phyloP scores from a whole-genome alignment of 768 basidiomycete species.

The Russula lepida region DNA sequence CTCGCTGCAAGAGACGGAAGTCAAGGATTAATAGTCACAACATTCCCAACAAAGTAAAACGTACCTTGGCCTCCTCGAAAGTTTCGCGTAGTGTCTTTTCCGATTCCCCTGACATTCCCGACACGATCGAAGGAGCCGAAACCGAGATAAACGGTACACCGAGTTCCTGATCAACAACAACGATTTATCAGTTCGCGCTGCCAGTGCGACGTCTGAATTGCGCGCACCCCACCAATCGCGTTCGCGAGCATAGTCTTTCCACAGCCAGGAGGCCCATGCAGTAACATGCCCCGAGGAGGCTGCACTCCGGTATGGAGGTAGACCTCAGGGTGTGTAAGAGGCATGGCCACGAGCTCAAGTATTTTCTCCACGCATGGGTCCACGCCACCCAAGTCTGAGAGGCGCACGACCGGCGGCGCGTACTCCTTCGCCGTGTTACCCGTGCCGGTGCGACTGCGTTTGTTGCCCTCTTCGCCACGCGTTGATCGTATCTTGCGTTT shows the following conservation, averaged over 20 bases:
- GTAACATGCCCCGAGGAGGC: constrained; percentile 82
- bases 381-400: constrained; percentile 85
- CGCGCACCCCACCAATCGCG: constrained; percentile 86
- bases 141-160: constrained; percentile 89
- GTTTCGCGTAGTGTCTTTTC: constrained; percentile 95
- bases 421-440: constrained; percentile 50
- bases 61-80: constrained; percentile 93
- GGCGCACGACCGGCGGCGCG: constrained; percentile 61
- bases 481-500: constrained; percentile 60
- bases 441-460: constrained; percentile 37
- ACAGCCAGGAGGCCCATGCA: constrained; percentile 95
- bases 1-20: constrained; percentile 39
- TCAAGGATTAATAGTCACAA: not conserved
- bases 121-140: constrained; percentile 92
- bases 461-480: constrained; percentile 48
- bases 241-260: constrained; percentile 93
- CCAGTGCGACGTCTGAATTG: not conserved
- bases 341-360: constrained; percentile 94
- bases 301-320: constrained; percentile 90
- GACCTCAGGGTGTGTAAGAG: constrained; percentile 89
- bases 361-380: constrained; percentile 83
- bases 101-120: constrained; percentile 97
- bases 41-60: constrained; percentile 14
- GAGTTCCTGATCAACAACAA: constrained; percentile 54
- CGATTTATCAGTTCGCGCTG: not conserved